Base-by-base conservation (phyloP, 2,329 filamentous ascomycete species). In the Pseudogymnoascus sp. region DNA sequence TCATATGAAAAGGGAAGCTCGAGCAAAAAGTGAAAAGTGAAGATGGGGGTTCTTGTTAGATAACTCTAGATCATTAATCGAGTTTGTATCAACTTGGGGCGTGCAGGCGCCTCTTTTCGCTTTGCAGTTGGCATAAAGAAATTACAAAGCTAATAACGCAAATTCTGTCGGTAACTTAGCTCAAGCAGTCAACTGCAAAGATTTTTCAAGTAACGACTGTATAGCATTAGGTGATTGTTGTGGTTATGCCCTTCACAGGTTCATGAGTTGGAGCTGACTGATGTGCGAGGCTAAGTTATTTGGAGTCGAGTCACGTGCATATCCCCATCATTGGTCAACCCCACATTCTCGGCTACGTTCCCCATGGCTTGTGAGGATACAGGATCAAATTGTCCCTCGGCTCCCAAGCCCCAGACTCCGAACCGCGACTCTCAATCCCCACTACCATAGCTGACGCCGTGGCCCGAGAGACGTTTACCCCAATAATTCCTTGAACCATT, bases 311-410 rank as follows among this genome's bases (percentile, higher is more conserved):
- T 34, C 49, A 56, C 49, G 28, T 56, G 49, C 2, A 34, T 14
- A 46, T 18, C 5, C 1, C n/a, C n/a, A 3, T 21, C 49, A 56
- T 34, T 56, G 49, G 28, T n/a, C 49, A 56, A 56, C 49, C 49
- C 49, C 49, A 56, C 49, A 56, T 56, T 36, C 31, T 34, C 49
- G 49, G 49, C 9, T 56, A 28, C 28, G n/a, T 56, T 6, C 49
- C 49, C 49, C 49, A 8, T 56, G 49, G 28, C 49, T 56, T 56
- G 49, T 36, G 49, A 56, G 49, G 28, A 56, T 56, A 11, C 49
- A 56, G 5, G 49, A 56, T 56, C 28, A 56, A 56, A 21, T 56
- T n/a, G 49, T 56, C 49, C 49, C 49, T 56, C 49, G 49, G 49
- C 49, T 56, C 49, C 49, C 49, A 56, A 56, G 49, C 49, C 28